Base-by-base conservation (phyloP, 352 stramenopile genomes). In the Globisporangium abappressorium region DNA sequence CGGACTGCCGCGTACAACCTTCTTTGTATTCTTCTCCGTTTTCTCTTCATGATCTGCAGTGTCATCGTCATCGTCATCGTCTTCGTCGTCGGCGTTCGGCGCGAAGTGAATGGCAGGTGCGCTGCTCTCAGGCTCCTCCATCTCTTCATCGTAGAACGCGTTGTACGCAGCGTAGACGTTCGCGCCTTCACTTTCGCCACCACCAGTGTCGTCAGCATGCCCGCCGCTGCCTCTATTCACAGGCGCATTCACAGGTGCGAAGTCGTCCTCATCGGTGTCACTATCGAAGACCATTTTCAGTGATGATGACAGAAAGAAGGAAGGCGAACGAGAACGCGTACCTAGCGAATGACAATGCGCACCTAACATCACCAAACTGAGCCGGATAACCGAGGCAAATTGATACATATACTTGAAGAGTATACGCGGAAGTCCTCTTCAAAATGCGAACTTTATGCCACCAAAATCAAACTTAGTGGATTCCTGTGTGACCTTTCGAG, bases 151-250 rank as follows among this genome's bases (percentile, higher is more conserved):
- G 53, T 67, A 71, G 59, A 43, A 66, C 28, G 30, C 53, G n/a
- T 71, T 71, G 41, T 67, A 71, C 14, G 59, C 66, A 14, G 51
- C 46, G 22, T 71, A 71, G 6, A 71, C 66, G 22, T 26, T 66
- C 1, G 33, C 9, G 30, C 15, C 22, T 15, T 24, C 28, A 30
- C 2, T 12, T 15, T 6, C 8, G 22, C 24, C 62, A 34, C 11
- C 2, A 3, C 3, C 14, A 46, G 38, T 20, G 38, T 6, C 14
- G 28, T 30, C 38, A 22, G 2, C 36, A 46, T 38, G 2, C 0
- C 24, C 55, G 20, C 11, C 14, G 38, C 0, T 14, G 3, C 3
- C 38, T 18, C 38, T 20, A 18, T 18, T 20, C 34, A 38, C n/a
- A n/a, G 20, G 15, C 0, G 9, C 15, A 38, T 38, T 18, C 15